A percentile compares a stretch with the other conserved stretches of the same genome.
Conservation (phyloP, 108 stramenopile genomes). For the Cylindrotheca closterium region DNA sequence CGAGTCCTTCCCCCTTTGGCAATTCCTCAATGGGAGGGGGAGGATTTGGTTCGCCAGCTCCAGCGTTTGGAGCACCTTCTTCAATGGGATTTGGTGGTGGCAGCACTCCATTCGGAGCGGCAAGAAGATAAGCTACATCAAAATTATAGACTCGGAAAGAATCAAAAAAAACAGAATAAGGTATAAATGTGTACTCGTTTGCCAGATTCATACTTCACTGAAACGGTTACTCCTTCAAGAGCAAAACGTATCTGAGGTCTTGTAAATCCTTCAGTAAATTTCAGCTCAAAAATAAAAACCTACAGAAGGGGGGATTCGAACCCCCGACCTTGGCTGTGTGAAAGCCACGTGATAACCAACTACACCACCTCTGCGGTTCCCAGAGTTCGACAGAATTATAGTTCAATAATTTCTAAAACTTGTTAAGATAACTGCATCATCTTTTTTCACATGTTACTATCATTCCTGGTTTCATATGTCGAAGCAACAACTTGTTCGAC, state of each 20-base stretch:
- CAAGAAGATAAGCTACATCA: slow-evolving; percentile 27
- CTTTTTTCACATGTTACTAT: no score
- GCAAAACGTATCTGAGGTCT: no score
- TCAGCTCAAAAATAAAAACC: not conserved
- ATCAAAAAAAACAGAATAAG: no score
- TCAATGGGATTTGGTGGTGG: slow-evolving; percentile 33
- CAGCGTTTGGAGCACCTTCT: slow-evolving; percentile 35
- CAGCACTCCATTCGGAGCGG: slow-evolving; percentile 48
- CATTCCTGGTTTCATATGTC: not conserved
- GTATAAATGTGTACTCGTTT: no score
- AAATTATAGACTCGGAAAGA: no score
- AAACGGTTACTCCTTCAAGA: no score
- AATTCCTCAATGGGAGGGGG: slow-evolving; percentile 7
- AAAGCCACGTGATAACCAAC: slow-evolving; percentile 12
- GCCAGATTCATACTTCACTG: no score
- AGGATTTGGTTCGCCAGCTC: slow-evolving; percentile 22
- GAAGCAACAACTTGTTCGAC: slow-evolving; percentile 32
- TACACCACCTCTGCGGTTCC: slow-evolving; percentile 4
- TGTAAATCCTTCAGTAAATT: no score
- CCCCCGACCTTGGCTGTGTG: slow-evolving; percentile 7
- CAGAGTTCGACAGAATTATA: not conserved
- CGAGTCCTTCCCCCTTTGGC: slow-evolving; percentile 39
- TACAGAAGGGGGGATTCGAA: slow-evolving; percentile 6
- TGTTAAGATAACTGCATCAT: no score
- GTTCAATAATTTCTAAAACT: not conserved